A percentile compares a stretch with the other conserved stretches of the same genome.
phyloP scores from a whole-genome alignment of 164 flowering plant species.

The Liquidambar formosana region DNA sequence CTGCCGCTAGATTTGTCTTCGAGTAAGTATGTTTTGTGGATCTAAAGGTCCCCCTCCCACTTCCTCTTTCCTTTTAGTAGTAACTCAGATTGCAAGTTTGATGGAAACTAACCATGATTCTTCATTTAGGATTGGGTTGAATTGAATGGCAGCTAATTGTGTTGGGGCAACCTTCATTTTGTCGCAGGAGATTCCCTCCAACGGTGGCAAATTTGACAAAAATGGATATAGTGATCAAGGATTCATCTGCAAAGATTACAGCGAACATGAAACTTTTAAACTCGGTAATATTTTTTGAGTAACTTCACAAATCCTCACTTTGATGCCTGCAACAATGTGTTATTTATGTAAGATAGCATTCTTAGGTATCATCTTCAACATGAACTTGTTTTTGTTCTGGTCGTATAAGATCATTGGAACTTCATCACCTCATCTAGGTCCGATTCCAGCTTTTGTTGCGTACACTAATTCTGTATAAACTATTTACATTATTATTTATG shows the following conservation, averaged over 20 bases:
- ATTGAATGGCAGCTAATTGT: conserved; percentile 2
- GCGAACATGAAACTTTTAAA: conserved; percentile 62
- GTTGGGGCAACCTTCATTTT: conserved; percentile 12
- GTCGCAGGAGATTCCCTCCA: conserved; percentile 73
- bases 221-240: conserved; percentile 68
- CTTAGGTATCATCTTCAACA: neutral
- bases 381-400: neutral
- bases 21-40: conserved; percentile 44
- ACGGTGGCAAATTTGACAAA: conserved; percentile 60
- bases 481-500: too few relatives aligned
- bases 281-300: conserved; percentile 44
- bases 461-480: too few relatives aligned
- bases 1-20: conserved; percentile 63
- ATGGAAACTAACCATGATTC: neutral
- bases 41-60: too few relatives aligned
- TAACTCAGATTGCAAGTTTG: neutral
- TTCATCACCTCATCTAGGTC: too few relatives aligned
- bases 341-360: neutral
- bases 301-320: neutral
- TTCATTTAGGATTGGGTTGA: neutral
- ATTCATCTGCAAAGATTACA: conserved; percentile 56
- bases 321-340: neutral
- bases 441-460: too few relatives aligned
- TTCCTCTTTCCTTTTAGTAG: neutral
- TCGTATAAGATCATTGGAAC: too few relatives aligned